Conservation (phyloP, 768 basidiomycete species). For the Kwoniella newhampshirensis region DNA sequence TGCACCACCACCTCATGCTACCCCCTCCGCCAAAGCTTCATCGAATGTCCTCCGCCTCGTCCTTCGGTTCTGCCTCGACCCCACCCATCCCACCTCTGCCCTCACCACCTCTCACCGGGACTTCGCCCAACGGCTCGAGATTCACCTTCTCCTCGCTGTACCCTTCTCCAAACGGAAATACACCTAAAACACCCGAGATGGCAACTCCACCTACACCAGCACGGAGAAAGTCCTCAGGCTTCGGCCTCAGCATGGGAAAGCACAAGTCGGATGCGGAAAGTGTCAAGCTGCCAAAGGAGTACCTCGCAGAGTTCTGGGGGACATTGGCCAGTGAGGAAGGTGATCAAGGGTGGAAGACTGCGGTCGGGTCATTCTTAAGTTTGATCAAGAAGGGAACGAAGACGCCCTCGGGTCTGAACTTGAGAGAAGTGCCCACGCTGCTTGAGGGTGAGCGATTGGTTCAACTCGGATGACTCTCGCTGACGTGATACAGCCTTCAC, state of each 20-base stretch:
- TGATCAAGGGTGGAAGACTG: constrained; percentile 38
- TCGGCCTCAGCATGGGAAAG: constrained; percentile 19
- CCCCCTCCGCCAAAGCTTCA: constrained; percentile 22
- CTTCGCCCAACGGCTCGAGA: constrained; percentile 31
- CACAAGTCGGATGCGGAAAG: constrained; percentile 20
- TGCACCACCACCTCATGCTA: constrained; percentile 29
- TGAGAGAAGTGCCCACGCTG: constrained; percentile 45
- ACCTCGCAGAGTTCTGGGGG: constrained; percentile 49
- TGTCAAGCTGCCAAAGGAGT: constrained; percentile 49
- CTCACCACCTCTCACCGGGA: constrained; percentile 25
- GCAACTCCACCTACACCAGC: constrained; percentile 9
- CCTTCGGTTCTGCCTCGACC: constrained; percentile 15
- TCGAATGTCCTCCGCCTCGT: constrained; percentile 11
- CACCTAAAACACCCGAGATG: constrained; percentile 20
- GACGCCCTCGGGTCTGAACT: constrained; percentile 45
- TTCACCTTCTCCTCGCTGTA: constrained; percentile 19
- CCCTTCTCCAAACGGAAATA: constrained; percentile 3
- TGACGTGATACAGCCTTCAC: constrained; percentile 29
- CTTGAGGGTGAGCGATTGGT: constrained; percentile 36
- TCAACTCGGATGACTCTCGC: neutral
- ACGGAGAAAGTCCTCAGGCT: constrained; percentile 25
- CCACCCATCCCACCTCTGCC: constrained; percentile 22
- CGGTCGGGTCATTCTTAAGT: constrained; percentile 27
- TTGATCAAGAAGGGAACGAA: constrained; percentile 48
- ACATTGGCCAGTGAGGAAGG: constrained; percentile 42